Percentiles rank a stretch among this genome's conserved stretches.
Evolutionary conservation across 805 yeast species (phyloP).

Genomic region (Metschnikowia cerradonensis): DNA sequence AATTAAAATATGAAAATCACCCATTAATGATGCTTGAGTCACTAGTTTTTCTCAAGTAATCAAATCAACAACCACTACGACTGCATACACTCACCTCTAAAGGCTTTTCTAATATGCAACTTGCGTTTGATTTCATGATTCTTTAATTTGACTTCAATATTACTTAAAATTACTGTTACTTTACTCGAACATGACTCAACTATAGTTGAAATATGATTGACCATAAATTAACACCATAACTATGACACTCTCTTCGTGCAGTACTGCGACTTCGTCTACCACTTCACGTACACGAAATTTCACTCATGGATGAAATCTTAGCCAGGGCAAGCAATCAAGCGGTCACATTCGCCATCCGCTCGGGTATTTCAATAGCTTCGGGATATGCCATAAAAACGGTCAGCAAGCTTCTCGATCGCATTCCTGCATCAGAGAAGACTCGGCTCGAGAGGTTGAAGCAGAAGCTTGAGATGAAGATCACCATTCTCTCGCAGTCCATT

Average conservation of each 20-base stretch:
- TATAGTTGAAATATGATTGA: too few species aligned
- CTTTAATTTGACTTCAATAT: too few species aligned
- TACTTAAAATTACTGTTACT: too few species aligned
- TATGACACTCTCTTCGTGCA: neutral
- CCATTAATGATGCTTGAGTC: too few species aligned
- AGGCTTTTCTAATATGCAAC: too few species aligned
- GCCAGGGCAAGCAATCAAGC: conserved; percentile 69
- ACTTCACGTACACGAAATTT: neutral
- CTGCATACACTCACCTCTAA: too few species aligned
- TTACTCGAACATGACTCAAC: neutral
- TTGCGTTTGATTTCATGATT: too few species aligned
- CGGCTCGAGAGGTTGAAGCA: conserved; percentile 40
- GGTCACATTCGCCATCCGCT: conserved; percentile 72
- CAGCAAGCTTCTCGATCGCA: conserved; percentile 48
- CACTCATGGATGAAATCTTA: conserved; percentile 39
- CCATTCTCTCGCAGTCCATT: conserved; percentile 60
- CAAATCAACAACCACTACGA: too few species aligned
- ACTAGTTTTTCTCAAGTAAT: too few species aligned
- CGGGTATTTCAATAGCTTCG: conserved; percentile 72
- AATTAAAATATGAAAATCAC: too few species aligned
- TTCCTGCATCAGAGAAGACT: conserved; percentile 51
- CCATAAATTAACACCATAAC: too few species aligned
- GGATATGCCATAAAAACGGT: conserved; percentile 67
- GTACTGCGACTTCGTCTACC: neutral
- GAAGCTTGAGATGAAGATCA: conserved; percentile 53